A percentile compares a stretch with the other conserved stretches of the same genome.
Conservation (phyloP, 192 early-diverging fungal genomes). For the Linnemannia elongata region DNA sequence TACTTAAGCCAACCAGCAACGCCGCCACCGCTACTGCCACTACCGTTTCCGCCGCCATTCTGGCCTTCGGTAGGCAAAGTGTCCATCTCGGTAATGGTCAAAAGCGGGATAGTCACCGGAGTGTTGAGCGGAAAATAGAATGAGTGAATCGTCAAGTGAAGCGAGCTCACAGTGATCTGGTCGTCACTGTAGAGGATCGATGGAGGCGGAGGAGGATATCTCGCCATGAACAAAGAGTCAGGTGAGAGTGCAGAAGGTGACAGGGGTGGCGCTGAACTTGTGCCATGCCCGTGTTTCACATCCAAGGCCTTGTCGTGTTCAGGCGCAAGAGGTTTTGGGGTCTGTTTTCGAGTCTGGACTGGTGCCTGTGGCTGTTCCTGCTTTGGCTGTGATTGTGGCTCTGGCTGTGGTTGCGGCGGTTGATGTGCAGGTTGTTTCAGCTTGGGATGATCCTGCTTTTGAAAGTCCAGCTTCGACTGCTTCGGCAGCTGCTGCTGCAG, state of each 20-base stretch:
- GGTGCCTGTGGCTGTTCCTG: not conserved
- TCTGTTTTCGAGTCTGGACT: conserved; percentile 5
- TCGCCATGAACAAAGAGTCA: not conserved
- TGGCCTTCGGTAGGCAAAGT: not conserved
- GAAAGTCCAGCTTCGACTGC: not conserved
- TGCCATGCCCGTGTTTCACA: not conserved
- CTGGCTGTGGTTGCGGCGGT: not conserved
- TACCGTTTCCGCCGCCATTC: not conserved
- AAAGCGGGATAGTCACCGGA: conserved; percentile 40
- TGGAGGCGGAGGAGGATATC: conserved; percentile 47
- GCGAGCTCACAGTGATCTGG: conserved; percentile 49
- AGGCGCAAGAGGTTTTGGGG: not conserved
- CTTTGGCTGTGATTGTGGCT: not conserved
- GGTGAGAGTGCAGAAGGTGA: not conserved
- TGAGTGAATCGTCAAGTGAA: conserved; percentile 52
- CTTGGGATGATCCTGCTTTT: conserved; percentile 10
- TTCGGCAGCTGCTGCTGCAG: not conserved
- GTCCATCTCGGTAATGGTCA: conserved; percentile 44
- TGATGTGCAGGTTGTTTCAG: conserved; percentile 18
- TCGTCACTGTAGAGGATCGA: conserved; percentile 51
- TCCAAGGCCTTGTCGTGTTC: not conserved
- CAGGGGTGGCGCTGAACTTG: not conserved
- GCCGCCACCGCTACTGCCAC: not conserved
- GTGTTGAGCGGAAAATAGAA: conserved; percentile 55
- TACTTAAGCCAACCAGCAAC: conserved; percentile 48